phyloP scores from a whole-genome alignment of 2,329 filamentous ascomycete genomes.

The Diaporthe humulicola region DNA sequence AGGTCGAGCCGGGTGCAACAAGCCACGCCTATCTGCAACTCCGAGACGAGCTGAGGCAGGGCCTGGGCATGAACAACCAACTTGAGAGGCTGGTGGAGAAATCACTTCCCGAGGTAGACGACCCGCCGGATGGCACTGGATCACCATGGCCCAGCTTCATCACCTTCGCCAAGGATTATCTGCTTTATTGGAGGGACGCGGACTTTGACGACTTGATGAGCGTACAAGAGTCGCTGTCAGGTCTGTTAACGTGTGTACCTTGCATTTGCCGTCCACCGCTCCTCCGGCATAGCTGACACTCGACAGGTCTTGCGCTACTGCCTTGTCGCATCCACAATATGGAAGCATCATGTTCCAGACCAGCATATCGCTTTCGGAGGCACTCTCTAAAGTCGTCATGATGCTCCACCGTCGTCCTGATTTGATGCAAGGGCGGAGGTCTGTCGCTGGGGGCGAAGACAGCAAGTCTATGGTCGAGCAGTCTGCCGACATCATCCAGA shows the following conservation, averaged over 20 bases:
- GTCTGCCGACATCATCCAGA: slow-evolving; percentile 89
- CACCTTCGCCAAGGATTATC: slow-evolving; percentile 84
- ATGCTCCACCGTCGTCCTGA: slow-evolving; percentile 85
- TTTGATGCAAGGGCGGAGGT: slow-evolving; percentile 74
- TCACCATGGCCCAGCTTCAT: slow-evolving; percentile 83
- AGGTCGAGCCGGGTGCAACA: slow-evolving; percentile 79
- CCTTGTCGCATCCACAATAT: slow-evolving; percentile 82
- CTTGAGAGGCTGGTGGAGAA: slow-evolving; percentile 75
- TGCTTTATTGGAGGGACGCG: slow-evolving; percentile 85
- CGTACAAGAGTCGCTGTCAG: slow-evolving; percentile 81
- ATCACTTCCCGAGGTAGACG: slow-evolving; percentile 74
- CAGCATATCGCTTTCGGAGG: slow-evolving; percentile 84
- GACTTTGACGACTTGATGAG: slow-evolving; percentile 80
- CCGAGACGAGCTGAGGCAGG: slow-evolving; percentile 73
- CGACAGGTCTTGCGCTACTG: slow-evolving; percentile 82
- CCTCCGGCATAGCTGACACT: slow-evolving; percentile 2
- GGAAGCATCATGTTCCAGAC: slow-evolving; percentile 87
- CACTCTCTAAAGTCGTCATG: slow-evolving; percentile 86
- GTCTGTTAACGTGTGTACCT: slow-evolving; percentile 77
- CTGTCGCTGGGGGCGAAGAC: slow-evolving; percentile 73
- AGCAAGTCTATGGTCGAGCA: slow-evolving; percentile 86
- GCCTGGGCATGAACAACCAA: slow-evolving; percentile 58
- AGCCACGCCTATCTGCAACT: slow-evolving; percentile 73
- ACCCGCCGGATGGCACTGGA: slow-evolving; percentile 73
- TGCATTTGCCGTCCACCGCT: neutral